Base-by-base conservation (phyloP, 2,329 filamentous ascomycete species). In the Neofusicoccum umdonicola region DNA sequence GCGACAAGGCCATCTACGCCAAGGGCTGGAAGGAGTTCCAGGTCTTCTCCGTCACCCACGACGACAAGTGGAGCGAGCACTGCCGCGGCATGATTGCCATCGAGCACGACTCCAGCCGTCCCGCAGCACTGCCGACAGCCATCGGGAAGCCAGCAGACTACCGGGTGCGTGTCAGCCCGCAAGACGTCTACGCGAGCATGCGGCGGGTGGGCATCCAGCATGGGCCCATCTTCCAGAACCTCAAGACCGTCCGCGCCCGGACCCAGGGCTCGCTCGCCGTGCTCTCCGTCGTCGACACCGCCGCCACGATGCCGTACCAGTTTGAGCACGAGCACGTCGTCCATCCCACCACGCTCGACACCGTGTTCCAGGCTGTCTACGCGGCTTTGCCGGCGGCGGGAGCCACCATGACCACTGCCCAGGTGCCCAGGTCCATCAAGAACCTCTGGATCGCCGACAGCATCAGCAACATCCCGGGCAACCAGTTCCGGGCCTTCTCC, bases 21-120 rank as follows among this genome's bases (percentile, higher is more conserved):
- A 12, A 27, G 19, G 41, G 31, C 42, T 62, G 58, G 58, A 42
- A 39, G n/a, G 44, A 62, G 45, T 62, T 62, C 58, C 35, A 27
- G n/a, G 31, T 62, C 45, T 62, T 31, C 45, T 62, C 58, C 44
- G 44, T 51, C 44, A 41, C n/a, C 0, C 22, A 48, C 2, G 31
- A 51, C 6, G 34, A 62, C 44, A 12, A n/a, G n/a, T 62, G 58
- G 58, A 51, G 5, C 31, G 44, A 62, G 34, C 42, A 62, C 11
- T 48, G 44, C 45, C 44, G 45, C 44, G 58, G 58, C 44, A 13
- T 61, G 44, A 31, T 31, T 1, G 27, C 27, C 4, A 5, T 31
- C 27, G 27, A 31, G 27, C 27, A 7, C 27, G 27, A 31, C 6
- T 5, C 4, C 27, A 7, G 27, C 27, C 4, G 27, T 31, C 11